Evolutionary conservation across 129 eudicot species (phyloP).

Genomic region (Silybum marianum): DNA sequence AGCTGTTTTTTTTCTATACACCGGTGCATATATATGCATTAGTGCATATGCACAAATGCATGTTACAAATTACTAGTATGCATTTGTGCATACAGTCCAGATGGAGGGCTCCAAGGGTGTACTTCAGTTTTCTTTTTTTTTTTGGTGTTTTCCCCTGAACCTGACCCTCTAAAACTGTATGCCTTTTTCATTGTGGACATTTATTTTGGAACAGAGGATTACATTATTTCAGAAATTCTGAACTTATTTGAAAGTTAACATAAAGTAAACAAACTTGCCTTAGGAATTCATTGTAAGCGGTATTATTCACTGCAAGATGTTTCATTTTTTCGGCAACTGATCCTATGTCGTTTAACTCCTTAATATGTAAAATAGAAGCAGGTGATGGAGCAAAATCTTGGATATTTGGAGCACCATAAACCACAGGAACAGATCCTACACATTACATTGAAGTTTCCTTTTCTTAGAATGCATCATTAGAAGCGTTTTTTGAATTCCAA

Average conservation of each 20-base stretch:
- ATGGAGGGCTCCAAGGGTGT: too few relatives aligned
- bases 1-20: too few relatives aligned
- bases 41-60: too few relatives aligned
- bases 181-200: too few relatives aligned
- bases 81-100: too few relatives aligned
- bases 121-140: too few relatives aligned
- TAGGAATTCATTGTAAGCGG: slow-evolving; percentile 69
- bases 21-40: too few relatives aligned
- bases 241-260: not conserved
- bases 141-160: too few relatives aligned
- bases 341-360: slow-evolving; percentile 40
- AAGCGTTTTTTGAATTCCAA: not conserved
- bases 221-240: not conserved
- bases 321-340: slow-evolving; percentile 64
- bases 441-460: not conserved
- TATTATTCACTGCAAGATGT: slow-evolving; percentile 59
- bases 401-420: slow-evolving; percentile 74
- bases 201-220: too few relatives aligned
- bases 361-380: slow-evolving; percentile 51
- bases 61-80: too few relatives aligned
- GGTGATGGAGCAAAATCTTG: slow-evolving; percentile 65
- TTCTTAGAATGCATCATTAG: not conserved
- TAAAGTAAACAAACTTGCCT: slow-evolving; percentile 38
- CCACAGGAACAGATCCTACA: slow-evolving; percentile 68
- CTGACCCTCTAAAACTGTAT: too few relatives aligned